Base-by-base conservation (phyloP, 192 early-diverging fungal genomes). In the Coemansia sp. region DNA sequence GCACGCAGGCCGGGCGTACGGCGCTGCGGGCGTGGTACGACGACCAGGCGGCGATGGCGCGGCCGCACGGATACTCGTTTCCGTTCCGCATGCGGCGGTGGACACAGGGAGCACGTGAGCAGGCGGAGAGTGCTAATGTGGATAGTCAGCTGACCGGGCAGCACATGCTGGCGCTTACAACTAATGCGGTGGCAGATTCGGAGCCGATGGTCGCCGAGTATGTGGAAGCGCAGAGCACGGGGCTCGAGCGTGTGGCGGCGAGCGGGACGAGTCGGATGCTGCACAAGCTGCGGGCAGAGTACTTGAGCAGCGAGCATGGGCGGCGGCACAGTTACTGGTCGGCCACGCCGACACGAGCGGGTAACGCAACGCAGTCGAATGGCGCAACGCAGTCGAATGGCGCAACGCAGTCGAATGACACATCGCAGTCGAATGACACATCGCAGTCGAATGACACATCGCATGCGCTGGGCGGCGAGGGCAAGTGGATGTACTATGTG, bases 11-110 rank as follows among this genome's bases (percentile, higher is more conserved):
- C 3, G 77, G 77, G 2, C 56, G 52, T 7, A 23, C 57, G 38
- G 77, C 77, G 31, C 59, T 80, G 48, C 64, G 64, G 9, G 61
- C 61, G 8, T 80, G 77, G 77, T 80, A 71, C 59, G 72, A 80
- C 38, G 72, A 71, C 55, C 77, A 80, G 51, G 71, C 77, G 7
- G 42, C 69, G 23, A 40, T 64, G 68, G 77, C 77, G 0, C 55
- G 68, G 21, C 22, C 26, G 21, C 77, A 53, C 55, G 77, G 77
- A 20, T 80, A 74, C 63, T 40, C 65, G 31, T 80, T 80, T 44
- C 77, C 77, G 5, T 74, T 68, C 49, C 64, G 78, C 10, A 68
- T 80, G 22, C 57, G 61, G 2, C 66, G 66, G 52, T 75, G 73
- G 73, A 64, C 64, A 9, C 44, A 57, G 1, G 7, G 26, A 5